phyloP scores from a whole-genome alignment of 139 green algal genomes.

The Trebouxia sp. region DNA sequence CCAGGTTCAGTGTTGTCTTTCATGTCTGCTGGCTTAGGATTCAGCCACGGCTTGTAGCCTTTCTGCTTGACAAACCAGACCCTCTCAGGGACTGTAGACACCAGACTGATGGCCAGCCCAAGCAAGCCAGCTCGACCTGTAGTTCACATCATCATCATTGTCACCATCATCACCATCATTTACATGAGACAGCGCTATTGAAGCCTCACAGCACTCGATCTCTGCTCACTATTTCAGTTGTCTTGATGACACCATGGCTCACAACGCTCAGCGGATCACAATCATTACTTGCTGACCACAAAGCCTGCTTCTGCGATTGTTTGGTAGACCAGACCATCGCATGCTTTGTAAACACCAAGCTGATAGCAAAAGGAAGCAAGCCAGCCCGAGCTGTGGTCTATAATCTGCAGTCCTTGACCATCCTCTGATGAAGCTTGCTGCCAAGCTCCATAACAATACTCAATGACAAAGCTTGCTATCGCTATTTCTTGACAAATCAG shows the following conservation, averaged over 20 bases:
- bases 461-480: no score
- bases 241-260: no score
- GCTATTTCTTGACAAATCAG: constrained; percentile 43
- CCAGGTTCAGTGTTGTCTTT: constrained; percentile 54
- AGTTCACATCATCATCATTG: no score
- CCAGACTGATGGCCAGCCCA: constrained; percentile 79
- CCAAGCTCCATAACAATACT: no score
- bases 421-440: background rate
- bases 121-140: constrained; percentile 63
- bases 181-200: background rate
- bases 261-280: background rate
- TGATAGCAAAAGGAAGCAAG: constrained; percentile 73
- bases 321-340: constrained; percentile 66
- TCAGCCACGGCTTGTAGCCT: constrained; percentile 77
- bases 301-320: no score
- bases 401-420: background rate
- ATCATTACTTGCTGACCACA: no score
- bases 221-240: no score
- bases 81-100: constrained; percentile 72
- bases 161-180: background rate
- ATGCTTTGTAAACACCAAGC: constrained; percentile 65
- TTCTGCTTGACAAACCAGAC: constrained; percentile 53
- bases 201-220: no score
- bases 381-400: constrained; percentile 60
- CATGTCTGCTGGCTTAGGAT: constrained; percentile 63